A percentile compares a stretch with the other conserved stretches of the same genome.
Conservation (phyloP, 73 alveolate genomes). For the Paramecium sexaurelia region DNA sequence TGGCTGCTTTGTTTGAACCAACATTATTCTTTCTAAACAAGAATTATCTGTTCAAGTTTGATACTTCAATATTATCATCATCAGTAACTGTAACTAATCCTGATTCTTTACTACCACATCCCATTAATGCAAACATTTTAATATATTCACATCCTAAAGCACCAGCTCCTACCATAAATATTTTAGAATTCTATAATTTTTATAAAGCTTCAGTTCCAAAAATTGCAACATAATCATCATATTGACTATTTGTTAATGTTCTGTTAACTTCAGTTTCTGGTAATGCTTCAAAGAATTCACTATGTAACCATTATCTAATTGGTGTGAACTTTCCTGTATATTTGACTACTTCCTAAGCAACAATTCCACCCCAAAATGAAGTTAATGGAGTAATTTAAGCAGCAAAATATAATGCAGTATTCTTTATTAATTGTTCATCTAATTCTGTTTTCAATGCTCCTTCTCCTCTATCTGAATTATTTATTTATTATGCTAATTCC, state of each 20-base stretch:
- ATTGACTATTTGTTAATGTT: slow-evolving; percentile 80
- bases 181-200: slow-evolving; percentile 71
- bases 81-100: slow-evolving; percentile 97
- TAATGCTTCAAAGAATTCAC: slow-evolving; percentile 69
- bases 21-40: slow-evolving; percentile 94
- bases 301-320: slow-evolving; percentile 73
- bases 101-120: slow-evolving; percentile 89
- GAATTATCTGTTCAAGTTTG: slow-evolving; percentile 98
- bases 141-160: slow-evolving; percentile 99
- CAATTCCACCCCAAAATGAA: slow-evolving; percentile 99
- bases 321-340: slow-evolving; percentile 99
- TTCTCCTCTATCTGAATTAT: slow-evolving; percentile 77
- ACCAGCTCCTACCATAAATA: slow-evolving; percentile 97
- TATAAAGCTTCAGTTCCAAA: slow-evolving; percentile 93
- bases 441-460: slow-evolving; percentile 77
- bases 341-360: slow-evolving; percentile 98
- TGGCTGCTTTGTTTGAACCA: slow-evolving; percentile 92
- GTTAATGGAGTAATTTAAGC: slow-evolving; percentile 93
- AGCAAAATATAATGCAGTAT: slow-evolving; percentile 83
- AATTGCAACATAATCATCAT: slow-evolving; percentile 95
- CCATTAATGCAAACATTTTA: slow-evolving; percentile 97
- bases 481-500: slow-evolving; percentile 77
- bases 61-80: slow-evolving; percentile 97
- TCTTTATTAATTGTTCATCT: slow-evolving; percentile 86
- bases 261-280: slow-evolving; percentile 74